Percentiles rank a stretch among this genome's conserved stretches.
Conservation (phyloP, 768 basidiomycete genomes). For the Multifurca ochricompacta region DNA sequence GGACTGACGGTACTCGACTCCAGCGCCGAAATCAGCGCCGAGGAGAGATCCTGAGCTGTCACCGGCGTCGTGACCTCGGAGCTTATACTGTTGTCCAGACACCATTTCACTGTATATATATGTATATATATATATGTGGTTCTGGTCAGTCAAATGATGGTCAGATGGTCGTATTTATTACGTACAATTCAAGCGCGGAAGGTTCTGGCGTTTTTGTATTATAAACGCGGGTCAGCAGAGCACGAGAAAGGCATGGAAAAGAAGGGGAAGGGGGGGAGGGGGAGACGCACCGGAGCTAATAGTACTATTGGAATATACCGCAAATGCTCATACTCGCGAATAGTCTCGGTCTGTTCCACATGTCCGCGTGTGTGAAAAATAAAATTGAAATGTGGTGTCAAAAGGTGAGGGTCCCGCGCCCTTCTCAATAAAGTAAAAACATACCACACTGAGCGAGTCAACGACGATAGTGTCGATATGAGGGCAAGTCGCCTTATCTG, state of each 20-base stretch:
- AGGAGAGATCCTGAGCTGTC: constrained; percentile 78
- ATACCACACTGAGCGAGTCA: constrained; percentile 76
- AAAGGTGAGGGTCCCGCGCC: too few relatives aligned
- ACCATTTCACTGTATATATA: constrained; percentile 76
- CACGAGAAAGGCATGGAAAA: neutral
- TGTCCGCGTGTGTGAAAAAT: neutral
- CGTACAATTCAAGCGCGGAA: constrained; percentile 71
- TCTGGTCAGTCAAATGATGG: constrained; percentile 23
- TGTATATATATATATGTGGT: neutral
- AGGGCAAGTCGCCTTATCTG: constrained; percentile 72
- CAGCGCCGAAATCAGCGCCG: constrained; percentile 87
- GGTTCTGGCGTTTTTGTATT: constrained; percentile 35
- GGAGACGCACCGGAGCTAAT: constrained; percentile 60
- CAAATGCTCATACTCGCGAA: constrained; percentile 89
- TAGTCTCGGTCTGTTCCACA: constrained; percentile 62
- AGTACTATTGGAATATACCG: constrained; percentile 96
- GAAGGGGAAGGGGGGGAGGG: too few relatives aligned
- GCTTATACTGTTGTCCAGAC: constrained; percentile 91
- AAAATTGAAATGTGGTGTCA: too few relatives aligned
- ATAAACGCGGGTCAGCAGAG: constrained; percentile 1
- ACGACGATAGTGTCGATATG: constrained; percentile 95
- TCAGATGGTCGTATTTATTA: neutral
- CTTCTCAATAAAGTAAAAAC: constrained; percentile 32
- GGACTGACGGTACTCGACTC: constrained; percentile 92
- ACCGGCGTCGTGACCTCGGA: constrained; percentile 92